These are phyloP conservation scores for Aspergillus candidus DNA, from an alignment of 2,329 filamentous ascomycete genomes.

Conservation along the genomic window DNA sequence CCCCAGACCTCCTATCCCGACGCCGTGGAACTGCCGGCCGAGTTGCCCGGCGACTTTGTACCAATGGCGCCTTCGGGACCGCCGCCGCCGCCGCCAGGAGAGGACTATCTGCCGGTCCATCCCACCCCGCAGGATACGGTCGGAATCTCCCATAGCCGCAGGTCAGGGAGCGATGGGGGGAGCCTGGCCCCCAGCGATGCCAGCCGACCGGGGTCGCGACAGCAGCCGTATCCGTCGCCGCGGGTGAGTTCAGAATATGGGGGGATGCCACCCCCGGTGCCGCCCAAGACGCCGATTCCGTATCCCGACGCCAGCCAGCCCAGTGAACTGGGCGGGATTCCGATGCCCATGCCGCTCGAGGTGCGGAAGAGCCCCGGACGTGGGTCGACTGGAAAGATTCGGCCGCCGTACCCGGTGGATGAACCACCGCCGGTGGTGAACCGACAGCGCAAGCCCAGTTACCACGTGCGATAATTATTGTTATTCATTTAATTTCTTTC, in stretches of 20 bases:
- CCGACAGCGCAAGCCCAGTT: slow-evolving; percentile 77
- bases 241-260: slow-evolving; percentile 31
- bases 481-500: slow-evolving; percentile 6
- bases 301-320: slow-evolving; percentile 36
- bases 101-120: slow-evolving; percentile 25
- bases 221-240: slow-evolving; percentile 24
- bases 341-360: slow-evolving; percentile 33
- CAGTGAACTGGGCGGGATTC: slow-evolving; percentile 22
- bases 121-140: slow-evolving; percentile 24
- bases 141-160: slow-evolving; percentile 19
- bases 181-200: slow-evolving; percentile 35
- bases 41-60: slow-evolving; percentile 37
- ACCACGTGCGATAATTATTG: slow-evolving; percentile 45
- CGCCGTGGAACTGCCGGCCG: slow-evolving; percentile 56
- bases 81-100: slow-evolving; percentile 19
- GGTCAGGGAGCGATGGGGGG: slow-evolving; percentile 22
- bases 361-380: slow-evolving; percentile 10
- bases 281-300: slow-evolving; percentile 69
- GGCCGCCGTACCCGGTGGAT: slow-evolving; percentile 73
- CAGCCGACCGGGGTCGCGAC: slow-evolving; percentile 24
- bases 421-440: slow-evolving; percentile 79
- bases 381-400: slow-evolving; percentile 17
- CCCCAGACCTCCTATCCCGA: slow-evolving; percentile 42
- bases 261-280: slow-evolving; percentile 58
- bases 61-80: slow-evolving; percentile 19